Conservation (phyloP, 73 alveolate species). For the Tetrahymena borealis region DNA sequence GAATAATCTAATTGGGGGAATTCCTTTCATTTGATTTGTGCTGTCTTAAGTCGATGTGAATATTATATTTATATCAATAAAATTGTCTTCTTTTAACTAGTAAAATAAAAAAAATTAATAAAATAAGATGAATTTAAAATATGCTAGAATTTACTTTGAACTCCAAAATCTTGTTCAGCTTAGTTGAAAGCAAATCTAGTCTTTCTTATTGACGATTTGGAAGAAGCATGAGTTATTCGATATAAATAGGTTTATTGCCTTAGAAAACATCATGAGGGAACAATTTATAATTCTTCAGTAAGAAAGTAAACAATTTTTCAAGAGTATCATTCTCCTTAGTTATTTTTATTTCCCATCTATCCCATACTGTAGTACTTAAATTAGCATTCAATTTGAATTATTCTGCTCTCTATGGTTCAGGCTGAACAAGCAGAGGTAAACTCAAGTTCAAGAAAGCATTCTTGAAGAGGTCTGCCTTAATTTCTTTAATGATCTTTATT, state of each 20-base stretch:
- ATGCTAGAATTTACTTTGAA: not conserved
- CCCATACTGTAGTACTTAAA: conserved; percentile 58
- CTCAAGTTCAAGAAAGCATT: conserved; percentile 74
- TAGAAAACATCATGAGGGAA: not conserved
- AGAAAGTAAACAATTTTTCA: conserved; percentile 36
- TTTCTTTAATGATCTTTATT: conserved; percentile 63
- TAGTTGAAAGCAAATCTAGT: not conserved
- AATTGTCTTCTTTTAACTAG: not conserved
- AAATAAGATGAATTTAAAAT: not conserved
- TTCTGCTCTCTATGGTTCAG: conserved; percentile 67
- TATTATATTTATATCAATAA: not conserved
- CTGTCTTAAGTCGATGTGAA: no score
- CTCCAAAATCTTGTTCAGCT: not conserved
- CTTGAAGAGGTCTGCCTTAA: conserved; percentile 46
- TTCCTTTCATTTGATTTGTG: no score
- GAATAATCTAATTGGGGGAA: no score
- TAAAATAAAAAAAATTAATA: not conserved
- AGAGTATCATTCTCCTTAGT: conserved; percentile 19
- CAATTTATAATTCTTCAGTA: conserved; percentile 35
- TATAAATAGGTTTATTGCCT: not conserved
- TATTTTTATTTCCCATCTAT: conserved; percentile 48
- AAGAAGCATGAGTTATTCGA: not conserved
- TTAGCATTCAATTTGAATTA: conserved; percentile 33
- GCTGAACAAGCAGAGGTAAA: conserved; percentile 51
- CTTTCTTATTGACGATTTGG: not conserved